phyloP scores from a whole-genome alignment of 2,329 filamentous ascomycete species.

The Penicillium sclerotigenum region DNA sequence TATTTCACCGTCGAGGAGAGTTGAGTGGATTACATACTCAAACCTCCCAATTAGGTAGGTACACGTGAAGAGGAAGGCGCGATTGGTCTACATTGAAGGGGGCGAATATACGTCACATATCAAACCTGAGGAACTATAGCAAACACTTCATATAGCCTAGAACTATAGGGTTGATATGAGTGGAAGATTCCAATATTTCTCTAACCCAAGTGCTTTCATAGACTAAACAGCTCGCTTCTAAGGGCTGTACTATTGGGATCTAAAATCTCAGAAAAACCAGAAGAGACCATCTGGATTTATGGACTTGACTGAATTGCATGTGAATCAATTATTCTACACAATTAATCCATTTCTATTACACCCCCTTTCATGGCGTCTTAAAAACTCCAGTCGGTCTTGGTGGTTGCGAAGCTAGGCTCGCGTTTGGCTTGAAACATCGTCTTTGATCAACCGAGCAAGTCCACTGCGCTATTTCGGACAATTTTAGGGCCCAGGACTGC shows the following conservation, averaged over 20 bases:
- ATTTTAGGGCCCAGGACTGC: slow-evolving; percentile 46
- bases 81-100: background rate
- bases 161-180: background rate
- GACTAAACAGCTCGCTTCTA: background rate
- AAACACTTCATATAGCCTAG: background rate
- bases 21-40: background rate
- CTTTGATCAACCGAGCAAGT: slow-evolving; percentile 35
- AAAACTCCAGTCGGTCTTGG: background rate
- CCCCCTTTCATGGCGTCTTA: background rate
- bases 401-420: background rate
- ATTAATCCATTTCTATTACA: background rate
- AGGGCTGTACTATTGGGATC: too few relatives aligned
- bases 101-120: background rate
- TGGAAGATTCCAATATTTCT: too few relatives aligned
- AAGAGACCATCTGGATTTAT: background rate
- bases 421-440: background rate
- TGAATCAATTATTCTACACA: background rate
- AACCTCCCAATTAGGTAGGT: background rate
- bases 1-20: too few relatives aligned
- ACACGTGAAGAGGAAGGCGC: background rate
- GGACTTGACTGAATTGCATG: background rate
- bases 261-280: background rate
- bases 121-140: background rate
- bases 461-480: slow-evolving; percentile 40
- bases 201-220: background rate